Conservation (phyloP, 2,329 filamentous ascomycete species). For the Arthrobotrys iridis region DNA sequence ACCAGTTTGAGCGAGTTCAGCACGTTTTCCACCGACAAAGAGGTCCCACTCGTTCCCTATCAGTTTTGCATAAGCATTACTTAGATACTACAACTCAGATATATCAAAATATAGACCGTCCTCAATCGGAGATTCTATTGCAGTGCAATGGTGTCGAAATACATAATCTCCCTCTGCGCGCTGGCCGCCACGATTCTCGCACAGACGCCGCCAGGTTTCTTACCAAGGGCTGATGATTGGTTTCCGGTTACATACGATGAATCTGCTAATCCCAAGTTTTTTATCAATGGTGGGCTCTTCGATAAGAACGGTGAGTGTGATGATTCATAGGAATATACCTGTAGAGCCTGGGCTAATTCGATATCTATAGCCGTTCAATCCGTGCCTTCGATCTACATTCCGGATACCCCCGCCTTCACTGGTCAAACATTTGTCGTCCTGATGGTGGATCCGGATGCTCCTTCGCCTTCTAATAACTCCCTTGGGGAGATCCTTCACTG, state of each 20-base stretch:
- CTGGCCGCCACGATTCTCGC: slow-evolving; percentile 27
- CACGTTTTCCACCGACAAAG: neutral
- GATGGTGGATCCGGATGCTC: slow-evolving; percentile 51
- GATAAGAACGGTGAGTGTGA: slow-evolving; percentile 35
- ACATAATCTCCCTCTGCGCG: slow-evolving; percentile 18
- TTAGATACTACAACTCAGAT: neutral
- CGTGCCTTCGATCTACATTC: slow-evolving; percentile 31
- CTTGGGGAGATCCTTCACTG: slow-evolving; percentile 46
- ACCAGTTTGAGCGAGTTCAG: neutral
- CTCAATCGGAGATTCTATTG: slow-evolving; percentile 4
- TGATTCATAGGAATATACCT: neutral
- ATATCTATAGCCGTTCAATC: slow-evolving; percentile 22
- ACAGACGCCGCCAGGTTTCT: slow-evolving; percentile 34
- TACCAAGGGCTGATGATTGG: slow-evolving; percentile 7
- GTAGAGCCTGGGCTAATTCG: neutral
- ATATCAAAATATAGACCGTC: neutral
- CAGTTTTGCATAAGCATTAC: neutral
- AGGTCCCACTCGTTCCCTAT: neutral
- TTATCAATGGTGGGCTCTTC: slow-evolving; percentile 32
- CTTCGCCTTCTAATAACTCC: slow-evolving; percentile 39
- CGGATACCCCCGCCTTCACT: slow-evolving; percentile 1
- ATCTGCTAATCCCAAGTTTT: slow-evolving; percentile 29
- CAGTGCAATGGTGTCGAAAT: slow-evolving; percentile 22
- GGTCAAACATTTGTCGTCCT: slow-evolving; percentile 41
- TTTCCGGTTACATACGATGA: slow-evolving; percentile 35